phyloP scores from a whole-genome alignment of 352 stramenopile genomes.

The Phytophthora sp. region DNA sequence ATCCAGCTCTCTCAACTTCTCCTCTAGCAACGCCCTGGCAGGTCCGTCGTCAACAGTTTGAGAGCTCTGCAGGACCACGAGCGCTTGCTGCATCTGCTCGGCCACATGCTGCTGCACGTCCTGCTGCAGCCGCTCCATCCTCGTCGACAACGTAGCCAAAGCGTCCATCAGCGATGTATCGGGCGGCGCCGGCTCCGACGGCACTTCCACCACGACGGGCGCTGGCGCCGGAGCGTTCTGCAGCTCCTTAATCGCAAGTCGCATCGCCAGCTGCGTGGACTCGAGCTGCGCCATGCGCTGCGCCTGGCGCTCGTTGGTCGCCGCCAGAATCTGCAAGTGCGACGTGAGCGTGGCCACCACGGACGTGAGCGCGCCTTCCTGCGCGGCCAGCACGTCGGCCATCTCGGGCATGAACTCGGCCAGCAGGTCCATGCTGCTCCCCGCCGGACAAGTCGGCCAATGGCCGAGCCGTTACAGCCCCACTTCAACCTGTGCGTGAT shows the following conservation, averaged over 20 bases:
- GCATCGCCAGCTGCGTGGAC: conserved; percentile 31
- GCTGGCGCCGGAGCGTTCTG: conserved; percentile 17
- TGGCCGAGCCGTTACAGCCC: not conserved
- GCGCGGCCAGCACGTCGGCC: conserved; percentile 59
- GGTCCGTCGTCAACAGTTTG: conserved; percentile 25
- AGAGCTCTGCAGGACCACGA: conserved; percentile 2
- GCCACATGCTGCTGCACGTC: conserved; percentile 32
- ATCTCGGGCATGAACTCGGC: conserved; percentile 74
- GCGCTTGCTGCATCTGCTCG: conserved; percentile 22
- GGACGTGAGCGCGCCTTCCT: conserved; percentile 64
- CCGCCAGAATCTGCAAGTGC: conserved; percentile 55
- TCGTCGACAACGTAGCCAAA: conserved; percentile 11
- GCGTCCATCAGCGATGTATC: conserved; percentile 19
- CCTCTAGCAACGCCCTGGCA: conserved; percentile 23
- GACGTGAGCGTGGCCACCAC: conserved; percentile 56
- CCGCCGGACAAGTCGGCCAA: not conserved
- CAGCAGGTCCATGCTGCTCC: conserved; percentile 56
- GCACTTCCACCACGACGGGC: conserved; percentile 32
- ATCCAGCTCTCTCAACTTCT: conserved; percentile 33
- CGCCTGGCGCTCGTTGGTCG: conserved; percentile 40
- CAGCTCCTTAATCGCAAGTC: conserved; percentile 28
- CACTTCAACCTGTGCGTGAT: conserved; percentile 3
- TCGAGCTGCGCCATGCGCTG: conserved; percentile 47
- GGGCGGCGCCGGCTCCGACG: conserved; percentile 5
- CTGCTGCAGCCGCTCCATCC: conserved; percentile 29